Evolutionary conservation across 805 yeast genomes (phyloP).

Genomic region (Millerago galiae): DNA sequence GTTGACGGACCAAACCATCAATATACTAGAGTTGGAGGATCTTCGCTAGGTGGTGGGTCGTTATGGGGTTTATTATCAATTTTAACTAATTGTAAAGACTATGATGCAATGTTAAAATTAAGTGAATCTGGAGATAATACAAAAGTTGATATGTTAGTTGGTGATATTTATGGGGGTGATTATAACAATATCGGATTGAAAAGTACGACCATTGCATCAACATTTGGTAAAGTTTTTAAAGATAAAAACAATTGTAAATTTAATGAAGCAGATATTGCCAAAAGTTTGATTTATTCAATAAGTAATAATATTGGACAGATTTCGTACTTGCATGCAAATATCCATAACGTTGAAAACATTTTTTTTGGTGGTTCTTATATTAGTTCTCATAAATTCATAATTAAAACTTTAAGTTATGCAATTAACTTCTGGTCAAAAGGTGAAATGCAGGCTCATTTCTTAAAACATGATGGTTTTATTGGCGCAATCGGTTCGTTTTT

Average conservation of each 20-base stretch:
- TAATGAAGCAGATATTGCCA: slow-evolving; percentile 63
- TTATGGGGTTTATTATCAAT: slow-evolving; percentile 91
- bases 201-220: slow-evolving; percentile 82
- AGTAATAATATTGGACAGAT: slow-evolving; percentile 96
- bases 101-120: slow-evolving; percentile 91
- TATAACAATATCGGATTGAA: slow-evolving; percentile 88
- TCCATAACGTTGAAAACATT: slow-evolving; percentile 74
- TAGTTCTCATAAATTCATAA: slow-evolving; percentile 91
- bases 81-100: slow-evolving; percentile 79
- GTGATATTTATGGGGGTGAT: slow-evolving; percentile 89
- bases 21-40: slow-evolving; percentile 88
- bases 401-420: slow-evolving; percentile 88
- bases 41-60: slow-evolving; percentile 96
- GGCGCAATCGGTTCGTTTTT: slow-evolving; percentile 96
- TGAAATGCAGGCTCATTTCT: slow-evolving; percentile 83
- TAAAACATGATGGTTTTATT: slow-evolving; percentile 92
- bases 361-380: slow-evolving; percentile 97
- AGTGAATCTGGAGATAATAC: slow-evolving; percentile 89
- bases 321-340: slow-evolving; percentile 88
- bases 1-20: slow-evolving; percentile 68
- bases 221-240: slow-evolving; percentile 93
- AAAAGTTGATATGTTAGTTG: slow-evolving; percentile 89
- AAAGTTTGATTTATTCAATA: slow-evolving; percentile 79
- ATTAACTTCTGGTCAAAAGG: slow-evolving; percentile 95
- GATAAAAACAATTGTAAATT: slow-evolving; percentile 17